Evolutionary conservation across 148 eudicot genomes (phyloP), one percentile per base, ranked within the genome.

Genomic region (Camellia lanceoleosa): DNA sequence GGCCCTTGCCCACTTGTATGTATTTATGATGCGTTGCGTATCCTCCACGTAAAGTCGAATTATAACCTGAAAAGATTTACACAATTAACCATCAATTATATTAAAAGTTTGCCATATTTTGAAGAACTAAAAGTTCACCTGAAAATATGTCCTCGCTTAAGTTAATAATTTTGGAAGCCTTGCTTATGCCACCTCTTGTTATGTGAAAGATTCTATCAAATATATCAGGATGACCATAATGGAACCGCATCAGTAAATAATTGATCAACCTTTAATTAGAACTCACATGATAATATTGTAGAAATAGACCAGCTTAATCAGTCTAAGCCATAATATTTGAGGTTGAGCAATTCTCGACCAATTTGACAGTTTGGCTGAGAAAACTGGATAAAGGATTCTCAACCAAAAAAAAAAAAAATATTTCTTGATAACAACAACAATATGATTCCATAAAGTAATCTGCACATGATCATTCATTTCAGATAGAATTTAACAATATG

Each of bases 171-270:
- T n/a, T n/a, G n/a, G n/a, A n/a, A n/a, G n/a, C n/a, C n/a, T n/a
- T n/a, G n/a, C 99, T 96, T 56, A 96, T 75, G 79, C 99, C 99
- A 76, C 99, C 99, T 83, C 97, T 88, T 71, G 99, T 96, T 82
- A 96, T 73, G 79, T 96, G 99, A 67, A 96, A 96, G 68, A 96
- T 84, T 88, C 99, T 90, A 78, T 96, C 99, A 59, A 96, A 96
- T 78, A 96, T 93, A 89, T 96, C 99, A 54, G 99, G 98, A 83
- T 93, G 99, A 47, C 99, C 99, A 76, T 96, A 96, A 78, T 96
- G 99, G 89, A 96, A 96, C 47, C 99, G 91, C 56, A 96, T 92
- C 99, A 93, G 87, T 74, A 38, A 78, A 84, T 46, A 10, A 70
- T 30, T 9, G n/a, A 62, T 63, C 42, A 82, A 83, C 61, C 51